Evolutionary conservation across 106 monocot species (phyloP), one percentile per base, ranked within the genome.

Genomic region (Vanilla planifolia): DNA sequence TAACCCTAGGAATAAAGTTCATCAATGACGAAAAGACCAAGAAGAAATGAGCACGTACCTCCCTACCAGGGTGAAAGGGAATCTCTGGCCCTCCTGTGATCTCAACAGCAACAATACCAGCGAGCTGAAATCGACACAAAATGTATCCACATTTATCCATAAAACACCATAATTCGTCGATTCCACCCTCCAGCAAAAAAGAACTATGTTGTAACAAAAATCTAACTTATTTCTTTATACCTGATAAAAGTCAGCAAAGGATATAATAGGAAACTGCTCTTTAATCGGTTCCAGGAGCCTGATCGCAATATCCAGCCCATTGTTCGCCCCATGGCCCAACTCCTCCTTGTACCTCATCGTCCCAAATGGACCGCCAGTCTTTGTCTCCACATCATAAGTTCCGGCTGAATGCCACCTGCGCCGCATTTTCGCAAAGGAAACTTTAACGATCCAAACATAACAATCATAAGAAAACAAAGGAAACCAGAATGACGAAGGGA

Each of bases 371-470:
- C 82, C 86, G 1, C 84, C 84, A 4, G 79, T 85, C 62, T 69
- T 72, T 13, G 79, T 57, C 50, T 22, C 43, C 53, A 67, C 73
- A 61, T 87, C 81, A 23, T 36, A 87, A 3, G 86, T 87, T 25
- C 81, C 86, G 0, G 86, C 81, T 2, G 86, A 87, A 70, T 87
- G 86, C 86, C 86, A 87, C 25, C 84, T 85, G 67, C 1, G 32
- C 28, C 28, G 30, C 13, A 53, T 53, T 53, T 53, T 30, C 29
- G 6, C 19, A 53, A 53, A 3, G 1, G 6, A 32, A 32, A n/a
- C n/a, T n/a, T n/a, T n/a, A n/a, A n/a, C n/a, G n/a, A n/a, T n/a
- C n/a, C n/a, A n/a, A n/a, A 15, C 11, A 14, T 29, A 16, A 53
- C 4, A 1, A 53, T 30, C 28, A 15, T 1, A 25, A 53, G 32